Base-by-base conservation (phyloP, 345 rosid genomes). In the Populus tremula region DNA sequence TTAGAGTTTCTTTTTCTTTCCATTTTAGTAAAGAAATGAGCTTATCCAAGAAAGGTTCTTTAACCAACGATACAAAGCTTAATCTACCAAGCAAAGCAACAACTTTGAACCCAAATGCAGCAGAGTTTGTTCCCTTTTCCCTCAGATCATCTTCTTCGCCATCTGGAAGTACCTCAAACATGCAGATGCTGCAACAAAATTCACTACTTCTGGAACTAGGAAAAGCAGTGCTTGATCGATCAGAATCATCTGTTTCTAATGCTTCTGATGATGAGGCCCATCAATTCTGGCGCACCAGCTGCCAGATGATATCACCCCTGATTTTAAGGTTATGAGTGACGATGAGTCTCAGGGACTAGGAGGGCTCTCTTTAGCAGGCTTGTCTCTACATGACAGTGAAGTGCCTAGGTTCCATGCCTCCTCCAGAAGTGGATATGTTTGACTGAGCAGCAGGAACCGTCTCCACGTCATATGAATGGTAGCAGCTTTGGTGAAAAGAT, bases 261-360 rank as follows among this genome's bases (percentile, higher is more conserved):
- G 87, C 89, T 31, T 92, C 99, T 23, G 99, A 96, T 80, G 99
- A 96, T 3, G 99, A 96, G 82, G 95, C 92, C 23, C 94, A 88
- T 72, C 97, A 91, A 76, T 94, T 83, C 83, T 94, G 97, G 98
- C 91, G 91, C 71, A 81, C 85, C 97, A 96, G 84, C 97, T 96
- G 64, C 98, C 99, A 21, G 98, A 94, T 78, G 97, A 94, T 80
- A 90, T 94, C 71, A 96, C 99, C 53, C 99, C 98, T 12, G 98
- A 96, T 75, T 96, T 96, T 76, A 90, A 90, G 86, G 87, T 92
- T 67, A 84, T 89, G 88, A 85, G 86, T 59, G 96, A 96, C 77
- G 97, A 90, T 78, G 93, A 87, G 54, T 84, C 97, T 13, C 95
- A 85, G 70, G 89, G 88, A 63, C 64, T 86, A 49, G 91, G 87